A percentile compares a stretch with the other conserved stretches of the same genome.
These are phyloP conservation scores for Diaporthe velutina DNA, from an alignment of 2,329 filamentous ascomycete genomes.

Conservation along the genomic window DNA sequence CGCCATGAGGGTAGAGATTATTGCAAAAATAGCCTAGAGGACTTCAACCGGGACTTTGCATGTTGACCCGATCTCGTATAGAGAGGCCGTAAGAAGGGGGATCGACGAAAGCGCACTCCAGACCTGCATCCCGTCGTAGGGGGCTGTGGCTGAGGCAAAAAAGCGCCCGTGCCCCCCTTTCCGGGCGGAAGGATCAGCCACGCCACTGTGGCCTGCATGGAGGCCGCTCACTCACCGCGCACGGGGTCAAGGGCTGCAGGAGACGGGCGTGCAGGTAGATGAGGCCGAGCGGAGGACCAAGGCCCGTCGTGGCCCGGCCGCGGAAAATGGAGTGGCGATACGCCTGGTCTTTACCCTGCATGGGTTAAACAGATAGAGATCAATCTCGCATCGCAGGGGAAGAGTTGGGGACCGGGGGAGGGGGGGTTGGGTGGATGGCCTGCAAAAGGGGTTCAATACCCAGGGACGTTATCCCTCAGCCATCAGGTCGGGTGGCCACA, in stretches of 20 bases:
- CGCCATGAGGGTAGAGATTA: constrained; percentile 36
- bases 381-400: background rate
- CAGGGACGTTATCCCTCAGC: background rate
- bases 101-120: too few species aligned
- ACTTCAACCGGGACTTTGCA: background rate
- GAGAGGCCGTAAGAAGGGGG: background rate
- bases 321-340: background rate
- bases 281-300: background rate
- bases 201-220: background rate
- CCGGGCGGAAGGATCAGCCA: background rate
- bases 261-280: background rate
- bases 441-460: background rate
- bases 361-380: background rate
- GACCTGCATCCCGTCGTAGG: background rate
- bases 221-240: background rate
- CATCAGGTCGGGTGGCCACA: background rate
- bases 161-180: background rate
- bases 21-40: background rate
- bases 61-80: background rate
- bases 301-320: background rate
- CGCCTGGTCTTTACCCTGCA: background rate
- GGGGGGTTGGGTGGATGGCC: too few species aligned
- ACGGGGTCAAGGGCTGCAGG: background rate
- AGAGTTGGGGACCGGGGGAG: background rate
- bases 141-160: background rate